phyloP scores from a whole-genome alignment of 2,329 filamentous ascomycete genomes.

The Ascomycota sp. region DNA sequence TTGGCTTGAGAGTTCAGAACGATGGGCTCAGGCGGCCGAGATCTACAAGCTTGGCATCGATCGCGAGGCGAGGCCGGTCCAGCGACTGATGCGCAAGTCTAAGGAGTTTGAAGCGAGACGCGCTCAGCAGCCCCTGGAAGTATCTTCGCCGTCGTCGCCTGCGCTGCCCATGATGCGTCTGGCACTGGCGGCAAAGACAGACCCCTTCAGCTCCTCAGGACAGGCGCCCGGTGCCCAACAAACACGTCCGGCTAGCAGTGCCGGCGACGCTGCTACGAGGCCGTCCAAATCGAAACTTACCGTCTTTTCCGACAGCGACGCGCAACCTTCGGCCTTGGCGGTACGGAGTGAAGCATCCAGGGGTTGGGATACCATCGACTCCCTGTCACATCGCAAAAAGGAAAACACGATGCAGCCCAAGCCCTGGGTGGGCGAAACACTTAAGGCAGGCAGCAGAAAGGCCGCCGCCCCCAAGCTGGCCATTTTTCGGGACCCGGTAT shows the following conservation, averaged over 20 bases:
- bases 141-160: slow-evolving; percentile 59
- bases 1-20: slow-evolving; percentile 67
- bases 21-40: slow-evolving; percentile 85
- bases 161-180: slow-evolving; percentile 68
- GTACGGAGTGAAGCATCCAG: slow-evolving; percentile 33
- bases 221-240: slow-evolving; percentile 44
- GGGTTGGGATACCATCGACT: slow-evolving; percentile 86
- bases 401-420: slow-evolving; percentile 75
- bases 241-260: slow-evolving; percentile 25
- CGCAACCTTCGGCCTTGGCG: slow-evolving; percentile 34
- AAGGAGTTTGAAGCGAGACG: slow-evolving; percentile 70
- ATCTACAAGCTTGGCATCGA: slow-evolving; percentile 83
- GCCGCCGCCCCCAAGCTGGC: slow-evolving; percentile 56
- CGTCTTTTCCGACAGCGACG: slow-evolving; percentile 69
- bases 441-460: slow-evolving; percentile 74
- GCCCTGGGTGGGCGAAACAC: slow-evolving; percentile 79
- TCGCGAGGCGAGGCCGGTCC: slow-evolving; percentile 62
- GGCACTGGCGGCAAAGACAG: slow-evolving; percentile 65
- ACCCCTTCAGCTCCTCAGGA: slow-evolving; percentile 52
- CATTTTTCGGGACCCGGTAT: slow-evolving; percentile 89
- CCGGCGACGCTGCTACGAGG: slow-evolving; percentile 33
- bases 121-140: slow-evolving; percentile 41
- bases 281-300: slow-evolving; percentile 63
- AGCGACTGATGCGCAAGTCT: slow-evolving; percentile 73
- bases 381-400: slow-evolving; percentile 74